phyloP scores from a whole-genome alignment of 306 rosid genomes.

The Inga laurina region DNA sequence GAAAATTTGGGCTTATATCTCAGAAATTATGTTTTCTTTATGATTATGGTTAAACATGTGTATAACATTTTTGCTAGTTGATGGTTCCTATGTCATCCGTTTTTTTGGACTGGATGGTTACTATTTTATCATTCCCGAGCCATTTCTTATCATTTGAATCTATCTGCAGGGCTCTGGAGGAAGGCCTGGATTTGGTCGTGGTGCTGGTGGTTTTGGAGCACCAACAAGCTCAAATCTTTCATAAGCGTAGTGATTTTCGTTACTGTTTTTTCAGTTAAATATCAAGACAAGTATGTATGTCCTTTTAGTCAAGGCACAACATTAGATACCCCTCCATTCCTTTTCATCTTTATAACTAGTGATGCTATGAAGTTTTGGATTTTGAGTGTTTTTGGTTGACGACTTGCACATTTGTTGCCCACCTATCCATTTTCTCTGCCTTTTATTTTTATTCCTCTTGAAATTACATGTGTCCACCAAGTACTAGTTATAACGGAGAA shows the following conservation, averaged over 20 bases:
- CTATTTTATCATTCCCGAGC: background rate
- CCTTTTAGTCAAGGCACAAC: constrained; percentile 16
- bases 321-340: constrained; percentile 6
- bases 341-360: constrained; percentile 15
- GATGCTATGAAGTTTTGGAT: constrained; percentile 34
- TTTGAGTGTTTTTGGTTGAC: constrained; percentile 14
- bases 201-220: constrained; percentile 61
- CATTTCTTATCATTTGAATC: background rate
- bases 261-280: constrained; percentile 16
- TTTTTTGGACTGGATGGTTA: background rate
- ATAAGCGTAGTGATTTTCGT: constrained; percentile 1
- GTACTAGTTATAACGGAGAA: background rate
- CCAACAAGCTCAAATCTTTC: constrained; percentile 45
- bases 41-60: background rate
- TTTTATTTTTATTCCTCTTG: background rate
- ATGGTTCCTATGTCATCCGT: background rate
- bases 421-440: background rate
- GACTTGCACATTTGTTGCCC: background rate
- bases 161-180: constrained; percentile 67
- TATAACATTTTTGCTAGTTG: background rate
- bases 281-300: constrained; percentile 11
- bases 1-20: background rate
- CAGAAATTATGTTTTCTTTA: background rate
- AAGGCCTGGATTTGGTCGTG: constrained; percentile 82
- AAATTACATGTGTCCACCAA: background rate